These are phyloP conservation scores for Euphrasia arctica DNA, from an alignment of 305 asterid genomes.

Conservation along the genomic window DNA sequence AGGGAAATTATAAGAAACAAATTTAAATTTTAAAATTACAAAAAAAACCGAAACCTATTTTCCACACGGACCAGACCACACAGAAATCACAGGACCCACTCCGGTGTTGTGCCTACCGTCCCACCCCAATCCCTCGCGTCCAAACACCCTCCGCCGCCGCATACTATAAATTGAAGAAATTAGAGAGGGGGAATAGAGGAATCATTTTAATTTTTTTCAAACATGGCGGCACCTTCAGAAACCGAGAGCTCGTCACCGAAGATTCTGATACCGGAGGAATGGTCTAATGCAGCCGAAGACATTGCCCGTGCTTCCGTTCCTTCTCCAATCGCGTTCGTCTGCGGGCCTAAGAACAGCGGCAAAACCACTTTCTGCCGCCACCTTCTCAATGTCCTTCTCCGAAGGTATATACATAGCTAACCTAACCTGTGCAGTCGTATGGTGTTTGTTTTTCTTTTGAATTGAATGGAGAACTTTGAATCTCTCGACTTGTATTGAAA, in stretches of 20 bases:
- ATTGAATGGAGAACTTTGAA: neutral
- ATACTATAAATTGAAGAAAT: too few relatives aligned
- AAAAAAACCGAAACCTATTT: too few relatives aligned
- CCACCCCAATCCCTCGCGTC: too few relatives aligned
- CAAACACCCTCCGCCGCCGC: too few relatives aligned
- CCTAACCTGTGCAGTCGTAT: neutral
- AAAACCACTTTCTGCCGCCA: slow-evolving; percentile 86
- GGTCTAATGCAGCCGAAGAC: slow-evolving; percentile 66
- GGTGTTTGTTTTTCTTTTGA: neutral
- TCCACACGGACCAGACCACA: too few relatives aligned
- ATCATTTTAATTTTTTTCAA: too few relatives aligned
- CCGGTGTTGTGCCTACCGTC: too few relatives aligned
- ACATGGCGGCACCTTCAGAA: slow-evolving; percentile 44
- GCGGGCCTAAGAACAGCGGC: slow-evolving; percentile 94
- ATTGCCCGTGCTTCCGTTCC: slow-evolving; percentile 41
- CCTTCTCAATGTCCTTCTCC: slow-evolving; percentile 78
- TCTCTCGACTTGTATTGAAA: slow-evolving; percentile 20
- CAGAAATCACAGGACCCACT: too few relatives aligned
- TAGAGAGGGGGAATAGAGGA: too few relatives aligned
- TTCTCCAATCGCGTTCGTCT: slow-evolving; percentile 56
- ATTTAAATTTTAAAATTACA: too few relatives aligned
- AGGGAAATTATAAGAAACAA: too few relatives aligned
- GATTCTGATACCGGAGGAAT: slow-evolving; percentile 62
- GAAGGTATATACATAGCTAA: slow-evolving; percentile 39
- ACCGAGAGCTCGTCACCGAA: slow-evolving; percentile 38